A percentile compares a stretch with the other conserved stretches of the same genome.
Evolutionary conservation across 345 rosid species (phyloP).

Genomic region (Anastatica hierochuntica): DNA sequence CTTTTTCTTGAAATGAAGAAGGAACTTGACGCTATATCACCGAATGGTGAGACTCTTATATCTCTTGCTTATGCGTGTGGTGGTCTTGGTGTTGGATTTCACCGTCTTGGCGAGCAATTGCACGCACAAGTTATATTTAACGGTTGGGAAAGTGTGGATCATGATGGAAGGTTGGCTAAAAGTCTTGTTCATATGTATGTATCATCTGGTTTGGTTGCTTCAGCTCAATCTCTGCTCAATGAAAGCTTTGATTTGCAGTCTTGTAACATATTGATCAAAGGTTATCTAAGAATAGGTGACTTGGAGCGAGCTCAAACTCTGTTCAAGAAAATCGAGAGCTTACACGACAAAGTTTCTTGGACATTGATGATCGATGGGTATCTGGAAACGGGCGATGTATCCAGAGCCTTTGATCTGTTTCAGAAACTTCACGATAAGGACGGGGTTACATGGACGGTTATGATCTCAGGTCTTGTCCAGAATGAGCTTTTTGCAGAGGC

Average conservation of each 20-base stretch:
- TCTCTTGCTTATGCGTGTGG: conserved; percentile 72
- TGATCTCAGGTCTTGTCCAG: conserved; percentile 63
- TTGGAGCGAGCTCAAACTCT: conserved; percentile 37
- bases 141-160: conserved; percentile 38
- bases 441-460: conserved; percentile 45
- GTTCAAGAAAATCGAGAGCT: conserved; percentile 39
- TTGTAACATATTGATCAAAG: conserved; percentile 58
- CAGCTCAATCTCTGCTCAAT: conserved; percentile 34
- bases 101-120: conserved; percentile 46
- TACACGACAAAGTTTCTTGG: conserved; percentile 48
- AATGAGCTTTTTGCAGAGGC: conserved; percentile 50
- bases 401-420: conserved; percentile 44
- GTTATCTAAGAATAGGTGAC: conserved; percentile 38
- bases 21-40: conserved; percentile 29
- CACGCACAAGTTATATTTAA: conserved; percentile 42
- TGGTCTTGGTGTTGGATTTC: conserved; percentile 43
- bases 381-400: conserved; percentile 45
- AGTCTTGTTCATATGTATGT: conserved; percentile 74
- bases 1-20: conserved; percentile 54
- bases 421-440: conserved; percentile 36
- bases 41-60: conserved; percentile 57
- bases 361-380: conserved; percentile 61
- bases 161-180: conserved; percentile 49
- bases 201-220: conserved; percentile 41
- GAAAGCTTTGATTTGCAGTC: conserved; percentile 44